These are phyloP conservation scores for Chaetomidium leptoderma DNA, from an alignment of 495 filamentous ascomycete species.

Conservation along the genomic window DNA sequence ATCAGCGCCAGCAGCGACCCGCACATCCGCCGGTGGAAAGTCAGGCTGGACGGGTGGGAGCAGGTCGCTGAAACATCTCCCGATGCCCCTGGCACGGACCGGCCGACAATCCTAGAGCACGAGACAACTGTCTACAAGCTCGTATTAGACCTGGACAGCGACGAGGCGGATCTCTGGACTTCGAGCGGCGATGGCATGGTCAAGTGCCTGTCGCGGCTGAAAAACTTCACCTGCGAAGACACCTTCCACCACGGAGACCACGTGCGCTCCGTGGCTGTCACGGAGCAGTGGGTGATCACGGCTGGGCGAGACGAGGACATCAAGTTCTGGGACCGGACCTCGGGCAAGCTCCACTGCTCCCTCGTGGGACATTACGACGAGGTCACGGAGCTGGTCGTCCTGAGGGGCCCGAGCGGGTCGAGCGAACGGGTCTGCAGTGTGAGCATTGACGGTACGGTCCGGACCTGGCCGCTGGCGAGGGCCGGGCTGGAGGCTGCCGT, in stretches of 20 bases:
- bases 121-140: slow-evolving; percentile 86
- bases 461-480: slow-evolving; percentile 69
- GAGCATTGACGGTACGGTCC: slow-evolving; percentile 81
- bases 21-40: slow-evolving; percentile 72
- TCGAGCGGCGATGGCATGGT: slow-evolving; percentile 81
- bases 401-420: slow-evolving; percentile 41
- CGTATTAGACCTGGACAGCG: slow-evolving; percentile 46
- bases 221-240: slow-evolving; percentile 65
- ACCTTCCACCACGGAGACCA: slow-evolving; percentile 79
- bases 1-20: slow-evolving; percentile 80
- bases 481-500: slow-evolving; percentile 57
- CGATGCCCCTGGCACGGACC: slow-evolving; percentile 38
- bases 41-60: slow-evolving; percentile 44
- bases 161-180: slow-evolving; percentile 80
- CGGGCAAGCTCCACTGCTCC: slow-evolving; percentile 68
- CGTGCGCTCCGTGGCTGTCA: slow-evolving; percentile 73
- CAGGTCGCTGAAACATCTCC: slow-evolving; percentile 40
- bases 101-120: slow-evolving; percentile 68
- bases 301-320: slow-evolving; percentile 88
- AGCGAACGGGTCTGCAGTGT: slow-evolving; percentile 62
- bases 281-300: slow-evolving; percentile 78
- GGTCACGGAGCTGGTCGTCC: slow-evolving; percentile 70
- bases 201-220: slow-evolving; percentile 64
- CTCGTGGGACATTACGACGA: slow-evolving; percentile 90
- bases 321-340: slow-evolving; percentile 75